Evolutionary conservation across 495 filamentous ascomycete species (phyloP).

Genomic region (Gamarada debralockiae): DNA sequence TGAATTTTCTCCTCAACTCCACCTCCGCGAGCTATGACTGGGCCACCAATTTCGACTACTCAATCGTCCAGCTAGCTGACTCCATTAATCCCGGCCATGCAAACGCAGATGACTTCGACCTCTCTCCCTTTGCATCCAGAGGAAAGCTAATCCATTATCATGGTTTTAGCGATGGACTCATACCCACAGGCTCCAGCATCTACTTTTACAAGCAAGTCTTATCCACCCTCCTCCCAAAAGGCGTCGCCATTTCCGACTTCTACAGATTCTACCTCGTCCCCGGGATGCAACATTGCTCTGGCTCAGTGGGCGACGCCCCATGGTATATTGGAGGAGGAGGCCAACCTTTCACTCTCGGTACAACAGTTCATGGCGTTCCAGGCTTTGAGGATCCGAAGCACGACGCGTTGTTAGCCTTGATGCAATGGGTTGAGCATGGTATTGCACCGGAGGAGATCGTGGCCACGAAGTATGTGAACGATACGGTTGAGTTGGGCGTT

Average conservation of each 20-base stretch:
- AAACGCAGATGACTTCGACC: constrained; percentile 44
- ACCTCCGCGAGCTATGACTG: constrained; percentile 28
- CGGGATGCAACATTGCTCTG: constrained; percentile 33
- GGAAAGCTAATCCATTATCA: constrained; percentile 56
- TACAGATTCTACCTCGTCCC: constrained; percentile 39
- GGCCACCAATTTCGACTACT: constrained; percentile 34
- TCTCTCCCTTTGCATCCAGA: constrained; percentile 43
- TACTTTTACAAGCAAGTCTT: constrained; percentile 44
- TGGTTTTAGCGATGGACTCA: constrained; percentile 44
- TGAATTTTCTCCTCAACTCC: constrained; percentile 39
- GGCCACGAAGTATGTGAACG: constrained; percentile 39
- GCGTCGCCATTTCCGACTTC: constrained; percentile 29
- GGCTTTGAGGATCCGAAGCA: constrained; percentile 39
- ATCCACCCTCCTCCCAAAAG: constrained; percentile 27
- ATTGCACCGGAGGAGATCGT: constrained; percentile 35
- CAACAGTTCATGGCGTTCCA: constrained; percentile 27
- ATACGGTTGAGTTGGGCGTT: constrained; percentile 32
- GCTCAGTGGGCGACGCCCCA: constrained; percentile 34
- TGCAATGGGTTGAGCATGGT: constrained; percentile 49
- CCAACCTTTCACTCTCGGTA: constrained; percentile 30
- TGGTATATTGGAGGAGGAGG: constrained; percentile 39
- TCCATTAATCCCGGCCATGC: constrained; percentile 38
- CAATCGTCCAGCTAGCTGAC: constrained; percentile 34
- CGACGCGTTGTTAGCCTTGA: constrained; percentile 45
- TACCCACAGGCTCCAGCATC: constrained; percentile 36